A percentile compares a stretch with the other conserved stretches of the same genome.
Conservation (phyloP, 257 asterid species). For the Striga asiatica region DNA sequence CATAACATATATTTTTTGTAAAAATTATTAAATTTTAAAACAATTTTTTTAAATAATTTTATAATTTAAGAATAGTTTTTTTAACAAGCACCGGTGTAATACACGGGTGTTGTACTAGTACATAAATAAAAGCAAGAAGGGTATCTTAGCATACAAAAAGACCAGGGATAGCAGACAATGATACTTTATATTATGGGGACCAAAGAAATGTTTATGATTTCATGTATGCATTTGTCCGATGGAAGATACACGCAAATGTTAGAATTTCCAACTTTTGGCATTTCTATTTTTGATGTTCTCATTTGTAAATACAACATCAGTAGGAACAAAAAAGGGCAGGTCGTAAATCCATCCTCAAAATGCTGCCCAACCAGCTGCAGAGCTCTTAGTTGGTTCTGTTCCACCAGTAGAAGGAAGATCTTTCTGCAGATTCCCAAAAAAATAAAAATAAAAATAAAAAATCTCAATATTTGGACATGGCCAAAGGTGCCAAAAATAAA, state of each 20-base stretch:
- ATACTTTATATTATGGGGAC: neutral
- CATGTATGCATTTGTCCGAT: neutral
- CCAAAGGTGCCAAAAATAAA: neutral
- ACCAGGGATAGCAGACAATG: too few relatives aligned
- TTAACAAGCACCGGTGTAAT: too few relatives aligned
- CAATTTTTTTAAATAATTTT: too few relatives aligned
- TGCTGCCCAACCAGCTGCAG: conserved; percentile 99
- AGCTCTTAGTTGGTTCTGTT: conserved; percentile 48
- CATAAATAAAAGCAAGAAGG: too few relatives aligned
- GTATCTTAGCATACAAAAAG: too few relatives aligned
- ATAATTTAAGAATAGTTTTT: too few relatives aligned
- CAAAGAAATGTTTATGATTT: neutral
- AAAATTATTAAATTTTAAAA: too few relatives aligned
- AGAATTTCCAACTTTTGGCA: conserved; percentile 5
- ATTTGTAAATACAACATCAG: conserved; percentile 33
- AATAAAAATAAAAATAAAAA: neutral
- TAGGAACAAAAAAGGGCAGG: conserved; percentile 6
- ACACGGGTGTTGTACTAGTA: too few relatives aligned
- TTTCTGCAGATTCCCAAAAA: conserved; percentile 37
- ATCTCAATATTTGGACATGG: neutral
- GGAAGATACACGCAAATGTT: neutral
- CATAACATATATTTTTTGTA: too few relatives aligned
- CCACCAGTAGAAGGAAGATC: conserved; percentile 63
- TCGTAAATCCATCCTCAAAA: conserved; percentile 34
- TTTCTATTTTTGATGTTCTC: conserved; percentile 22